Percentiles rank a stretch among this genome's conserved stretches.
Evolutionary conservation across 1,139 yeast genomes (phyloP).

Genomic region (Arxiozyma telluris): DNA sequence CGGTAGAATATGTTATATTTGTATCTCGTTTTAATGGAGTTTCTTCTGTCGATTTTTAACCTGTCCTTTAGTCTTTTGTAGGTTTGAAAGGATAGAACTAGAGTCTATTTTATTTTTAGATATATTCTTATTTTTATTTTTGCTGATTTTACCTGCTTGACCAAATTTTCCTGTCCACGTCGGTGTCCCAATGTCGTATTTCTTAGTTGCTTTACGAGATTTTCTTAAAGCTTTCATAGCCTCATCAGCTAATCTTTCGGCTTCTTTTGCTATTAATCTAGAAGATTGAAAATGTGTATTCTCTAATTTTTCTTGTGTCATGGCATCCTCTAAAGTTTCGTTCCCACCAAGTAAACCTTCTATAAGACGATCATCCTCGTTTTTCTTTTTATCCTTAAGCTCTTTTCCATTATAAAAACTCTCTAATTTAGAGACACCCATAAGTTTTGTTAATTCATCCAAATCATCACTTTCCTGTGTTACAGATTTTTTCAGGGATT

Average conservation of each 20-base stretch:
- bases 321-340: slow-evolving; percentile 37
- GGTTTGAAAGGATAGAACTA: slow-evolving; percentile 18
- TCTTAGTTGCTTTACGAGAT: slow-evolving; percentile 57
- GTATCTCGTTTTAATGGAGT: slow-evolving; percentile 3
- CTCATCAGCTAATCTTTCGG: slow-evolving; percentile 61
- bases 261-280: slow-evolving; percentile 63
- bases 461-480: slow-evolving; percentile 46
- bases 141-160: slow-evolving; percentile 50
- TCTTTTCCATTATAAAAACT: slow-evolving; percentile 42
- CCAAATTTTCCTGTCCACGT: slow-evolving; percentile 97
- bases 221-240: slow-evolving; percentile 67
- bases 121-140: slow-evolving; percentile 13
- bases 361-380: slow-evolving; percentile 55
- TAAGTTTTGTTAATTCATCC: slow-evolving; percentile 42
- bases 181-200: slow-evolving; percentile 68
- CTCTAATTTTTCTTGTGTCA: slow-evolving; percentile 73
- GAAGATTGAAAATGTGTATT: slow-evolving; percentile 37
- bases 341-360: slow-evolving; percentile 76
- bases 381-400: slow-evolving; percentile 37
- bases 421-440: slow-evolving; percentile 40
- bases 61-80: slow-evolving; percentile 18
- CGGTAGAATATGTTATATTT: slow-evolving; percentile 25
- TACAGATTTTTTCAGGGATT: slow-evolving; percentile 21
- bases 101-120: slow-evolving; percentile 11
- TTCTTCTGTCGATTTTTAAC: slow-evolving; percentile 6